Conservation (phyloP, 352 stramenopile species). For the Pythium aquatile region DNA sequence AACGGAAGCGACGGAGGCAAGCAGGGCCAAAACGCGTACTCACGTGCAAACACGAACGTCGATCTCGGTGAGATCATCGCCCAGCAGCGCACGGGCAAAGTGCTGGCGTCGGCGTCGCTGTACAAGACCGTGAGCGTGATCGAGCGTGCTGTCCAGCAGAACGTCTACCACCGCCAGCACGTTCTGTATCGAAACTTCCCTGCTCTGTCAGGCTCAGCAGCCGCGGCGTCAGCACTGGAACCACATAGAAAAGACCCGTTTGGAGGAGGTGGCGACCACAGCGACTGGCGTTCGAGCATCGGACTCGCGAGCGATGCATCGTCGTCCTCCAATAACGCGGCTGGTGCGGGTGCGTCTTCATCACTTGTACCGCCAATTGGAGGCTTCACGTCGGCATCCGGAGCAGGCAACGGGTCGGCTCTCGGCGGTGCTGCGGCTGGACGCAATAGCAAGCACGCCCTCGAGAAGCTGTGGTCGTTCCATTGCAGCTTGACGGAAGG, state of each 20-base stretch:
- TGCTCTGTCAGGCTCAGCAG: constrained; percentile 17
- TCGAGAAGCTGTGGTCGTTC: constrained; percentile 83
- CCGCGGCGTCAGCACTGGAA: not conserved
- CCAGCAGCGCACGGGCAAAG: constrained; percentile 57
- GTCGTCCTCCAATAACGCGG: not conserved
- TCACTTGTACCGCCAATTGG: constrained; percentile 21
- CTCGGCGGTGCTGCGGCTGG: constrained; percentile 21
- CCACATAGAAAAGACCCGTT: constrained; percentile 1
- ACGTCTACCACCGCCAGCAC: constrained; percentile 84
- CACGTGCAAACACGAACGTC: constrained; percentile 68
- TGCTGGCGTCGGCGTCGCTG: constrained; percentile 60
- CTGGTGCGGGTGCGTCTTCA: not conserved
- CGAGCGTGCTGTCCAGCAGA: constrained; percentile 87
- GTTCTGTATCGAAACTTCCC: constrained; percentile 84
- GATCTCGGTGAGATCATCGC: constrained; percentile 73
- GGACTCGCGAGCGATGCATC: constrained; percentile 4
- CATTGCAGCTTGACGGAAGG: constrained; percentile 57
- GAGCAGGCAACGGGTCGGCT: constrained; percentile 7
- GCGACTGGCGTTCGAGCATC: constrained; percentile 22
- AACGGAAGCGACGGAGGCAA: constrained; percentile 45
- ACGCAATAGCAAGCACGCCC: constrained; percentile 19
- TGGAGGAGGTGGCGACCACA: constrained; percentile 6
- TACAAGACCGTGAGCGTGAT: constrained; percentile 63
- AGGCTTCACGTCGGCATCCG: constrained; percentile 16
- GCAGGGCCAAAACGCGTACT: constrained; percentile 46